Base-by-base conservation (phyloP, 306 rosid species). In the Medicago ruthenica region DNA sequence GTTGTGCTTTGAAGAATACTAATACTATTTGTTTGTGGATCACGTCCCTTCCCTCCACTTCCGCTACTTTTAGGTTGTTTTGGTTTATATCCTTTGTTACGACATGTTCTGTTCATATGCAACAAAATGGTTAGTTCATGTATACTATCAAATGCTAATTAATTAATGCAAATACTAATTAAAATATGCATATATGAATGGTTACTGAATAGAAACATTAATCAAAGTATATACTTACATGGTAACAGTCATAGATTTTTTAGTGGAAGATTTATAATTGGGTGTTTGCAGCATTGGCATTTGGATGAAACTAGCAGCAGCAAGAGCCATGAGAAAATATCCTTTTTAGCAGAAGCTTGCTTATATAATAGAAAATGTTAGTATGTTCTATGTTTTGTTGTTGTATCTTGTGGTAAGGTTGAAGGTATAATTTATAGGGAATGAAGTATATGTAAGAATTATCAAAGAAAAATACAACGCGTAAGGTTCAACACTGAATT, bases 171-270 rank as follows among this genome's bases (percentile, higher is more conserved):
- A 54, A 17, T 1, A 12, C 5, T 18, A 54, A 54, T 54, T 53
- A 41, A 41, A 41, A 0, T 17, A 53, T 53, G 58, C 60, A 17
- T 17, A 53, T 7, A 1, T 53, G 14, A 4, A 53, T 17, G 11
- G 8, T 53, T 7, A 17, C 22, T 53, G 27, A 5, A 17, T 7
- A 3, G 2, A 7, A 9, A 18, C 3, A 17, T 16, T 17, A 53
- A 1, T 20, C 1, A 44, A 42, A 44, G 0, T 51, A 16, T 51
- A 16, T 41, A 62, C 79, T 75, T 75, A 75, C 79, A 63, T 48
- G 53, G 72, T 64, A 17, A 14, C 8, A 12, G 8, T 64, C 65
- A 20, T 39, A 4, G 72, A 3, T 20, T 64, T 63, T n/a, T 18
- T 47, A 34, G 17, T 4, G 18, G 9, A 39, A 39, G 42, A 21